Base-by-base conservation (phyloP, 352 stramenopile species). In the Elongisporangium anandrum region DNA sequence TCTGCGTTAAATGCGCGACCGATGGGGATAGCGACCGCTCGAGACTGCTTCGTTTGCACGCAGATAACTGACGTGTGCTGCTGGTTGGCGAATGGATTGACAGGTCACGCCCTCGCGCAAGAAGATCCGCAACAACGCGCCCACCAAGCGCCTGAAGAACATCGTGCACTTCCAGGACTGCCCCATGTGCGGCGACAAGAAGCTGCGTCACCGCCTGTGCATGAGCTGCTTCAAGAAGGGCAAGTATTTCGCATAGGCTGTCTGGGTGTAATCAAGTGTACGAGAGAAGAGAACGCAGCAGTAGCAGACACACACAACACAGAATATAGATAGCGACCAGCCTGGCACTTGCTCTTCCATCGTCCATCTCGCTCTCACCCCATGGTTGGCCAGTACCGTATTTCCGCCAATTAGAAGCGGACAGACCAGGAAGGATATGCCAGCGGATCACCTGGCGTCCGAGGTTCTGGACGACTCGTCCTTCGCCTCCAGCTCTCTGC, bases 221-320 rank as follows among this genome's bases (percentile, higher is more conserved):
- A 95, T 95, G 84, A 90, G 79, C 73, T 95, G 86, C 75, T 95
- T 91, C 76, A 95, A 95, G 79, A 94, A 95, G 77, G 86, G 86
- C 77, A 93, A 85, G 68, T 95, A 95, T 73, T 95, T 95, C 75
- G 81, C 87, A 63, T 92, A 88, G 68, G 62, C 38, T 20, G 54
- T 58, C 12, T 7, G 10, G 5, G 13, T 45, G 34, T 45, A 7
- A 17, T 45, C 34, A 45, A 45, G 34, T 45, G 34, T 15, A 17
- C 34, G 34, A 45, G 34, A 45, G 34, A 39, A 45, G 34, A 45
- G 34, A 45, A 12, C 34, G 26, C 29, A 49, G 57, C 59, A 56
- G 50, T 48, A 57, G 52, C 47, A 53, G 51, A 52, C 21, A 59
- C 23, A 20, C 26, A 41, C 17, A 57, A 22, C 13, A 10, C 54